phyloP scores from a whole-genome alignment of 345 rosid genomes.

The Sapria himalayana region DNA sequence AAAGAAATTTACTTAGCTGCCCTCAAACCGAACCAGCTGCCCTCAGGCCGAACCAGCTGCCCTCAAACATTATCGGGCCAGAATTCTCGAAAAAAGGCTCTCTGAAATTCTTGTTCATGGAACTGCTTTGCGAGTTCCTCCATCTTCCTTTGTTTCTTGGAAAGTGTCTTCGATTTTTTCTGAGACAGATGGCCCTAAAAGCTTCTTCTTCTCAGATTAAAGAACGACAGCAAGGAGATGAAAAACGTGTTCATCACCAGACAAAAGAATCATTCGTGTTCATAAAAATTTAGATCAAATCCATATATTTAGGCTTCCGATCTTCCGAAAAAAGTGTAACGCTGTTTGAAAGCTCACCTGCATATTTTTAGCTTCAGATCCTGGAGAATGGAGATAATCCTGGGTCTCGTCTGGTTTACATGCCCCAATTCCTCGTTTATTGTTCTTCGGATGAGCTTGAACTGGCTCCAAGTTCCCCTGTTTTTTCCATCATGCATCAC shows the following conservation, averaged over 20 bases:
- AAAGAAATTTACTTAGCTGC: too few species aligned
- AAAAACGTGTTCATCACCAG: too few species aligned
- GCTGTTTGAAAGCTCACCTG: slow-evolving; percentile 20
- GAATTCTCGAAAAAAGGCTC: slow-evolving; percentile 63
- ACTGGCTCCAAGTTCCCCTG: slow-evolving; percentile 78
- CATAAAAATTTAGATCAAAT: too few species aligned
- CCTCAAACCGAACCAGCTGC: too few species aligned
- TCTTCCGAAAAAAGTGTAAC: too few species aligned
- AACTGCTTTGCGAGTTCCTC: slow-evolving; percentile 36
- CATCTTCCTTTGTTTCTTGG: slow-evolving; percentile 58
- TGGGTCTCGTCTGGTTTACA: slow-evolving; percentile 21
- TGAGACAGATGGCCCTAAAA: slow-evolving; percentile 24
- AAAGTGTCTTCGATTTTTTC: slow-evolving; percentile 30
- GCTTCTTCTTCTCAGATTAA: too few species aligned
- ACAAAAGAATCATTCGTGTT: too few species aligned
- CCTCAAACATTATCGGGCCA: slow-evolving; percentile 86
- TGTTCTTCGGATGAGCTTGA: slow-evolving; percentile 27
- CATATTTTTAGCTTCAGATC: slow-evolving; percentile 11
- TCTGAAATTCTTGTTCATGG: slow-evolving; percentile 57
- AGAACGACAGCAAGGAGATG: too few species aligned
- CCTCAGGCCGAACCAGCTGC: too few species aligned
- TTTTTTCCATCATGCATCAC: slow-evolving; percentile 8
- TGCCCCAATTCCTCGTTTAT: slow-evolving; percentile 72
- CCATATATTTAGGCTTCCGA: too few species aligned
- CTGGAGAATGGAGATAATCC: slow-evolving; percentile 7